Conservation (phyloP, 441 rosid species). For the Croton setiger region DNA sequence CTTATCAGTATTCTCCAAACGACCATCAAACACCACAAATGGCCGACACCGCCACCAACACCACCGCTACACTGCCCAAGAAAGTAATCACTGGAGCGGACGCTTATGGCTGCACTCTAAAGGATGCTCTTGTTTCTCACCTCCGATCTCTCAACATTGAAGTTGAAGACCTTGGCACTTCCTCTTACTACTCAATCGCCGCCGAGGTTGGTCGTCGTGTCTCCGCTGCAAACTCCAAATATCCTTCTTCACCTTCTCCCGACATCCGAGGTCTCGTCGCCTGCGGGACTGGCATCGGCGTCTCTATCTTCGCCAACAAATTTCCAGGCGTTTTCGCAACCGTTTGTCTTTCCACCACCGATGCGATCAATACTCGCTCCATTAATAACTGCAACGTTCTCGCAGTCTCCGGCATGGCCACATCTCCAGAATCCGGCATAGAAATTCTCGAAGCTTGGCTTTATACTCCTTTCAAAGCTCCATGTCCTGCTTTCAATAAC, state of each 20-base stretch:
- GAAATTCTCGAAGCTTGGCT: constrained; percentile 75
- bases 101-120: constrained; percentile 53
- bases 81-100: constrained; percentile 75
- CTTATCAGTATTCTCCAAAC: no score
- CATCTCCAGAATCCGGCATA: constrained; percentile 45
- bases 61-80: constrained; percentile 21
- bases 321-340: constrained; percentile 78
- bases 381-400: constrained; percentile 82
- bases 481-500: constrained; percentile 66
- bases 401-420: constrained; percentile 66
- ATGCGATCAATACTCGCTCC: constrained; percentile 71
- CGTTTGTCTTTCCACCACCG: constrained; percentile 60
- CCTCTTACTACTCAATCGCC: constrained; percentile 74
- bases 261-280: constrained; percentile 62
- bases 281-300: constrained; percentile 84
- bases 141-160: constrained; percentile 70
- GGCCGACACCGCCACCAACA: constrained; percentile 25
- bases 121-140: constrained; percentile 61
- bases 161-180: constrained; percentile 76
- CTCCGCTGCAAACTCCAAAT: constrained; percentile 32
- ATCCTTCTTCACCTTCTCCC: constrained; percentile 23
- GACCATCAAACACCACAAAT: constrained; percentile 16
- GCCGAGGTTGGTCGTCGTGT: constrained; percentile 82
- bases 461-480: constrained; percentile 64
- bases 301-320: constrained; percentile 87